phyloP scores from a whole-genome alignment of 208 protist genomes.

The Leishmania major region DNA sequence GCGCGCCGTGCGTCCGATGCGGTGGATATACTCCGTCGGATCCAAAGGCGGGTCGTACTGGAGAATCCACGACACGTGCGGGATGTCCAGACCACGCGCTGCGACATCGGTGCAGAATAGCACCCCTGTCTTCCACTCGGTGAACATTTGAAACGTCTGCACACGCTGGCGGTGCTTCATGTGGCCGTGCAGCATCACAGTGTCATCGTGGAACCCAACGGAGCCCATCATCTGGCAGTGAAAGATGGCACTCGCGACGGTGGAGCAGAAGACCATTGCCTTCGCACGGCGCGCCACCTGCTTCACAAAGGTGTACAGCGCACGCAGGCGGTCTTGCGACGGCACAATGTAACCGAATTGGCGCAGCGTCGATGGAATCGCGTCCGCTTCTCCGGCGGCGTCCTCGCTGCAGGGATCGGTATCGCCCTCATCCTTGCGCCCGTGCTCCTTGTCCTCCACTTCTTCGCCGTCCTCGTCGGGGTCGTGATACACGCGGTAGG shows the following conservation, averaged over 20 bases:
- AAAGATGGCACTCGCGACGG: constrained; percentile 97
- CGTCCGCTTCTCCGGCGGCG: constrained; percentile 40
- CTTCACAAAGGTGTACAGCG: constrained; percentile 97
- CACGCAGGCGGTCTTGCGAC: constrained; percentile 65
- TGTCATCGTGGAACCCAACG: constrained; percentile 97
- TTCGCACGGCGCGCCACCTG: constrained; percentile 95
- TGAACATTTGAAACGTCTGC: constrained; percentile 90
- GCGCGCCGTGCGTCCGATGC: constrained; percentile 96
- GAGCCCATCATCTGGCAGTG: constrained; percentile 99
- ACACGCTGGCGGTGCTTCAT: constrained; percentile 95
- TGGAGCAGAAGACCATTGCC: constrained; percentile 98
- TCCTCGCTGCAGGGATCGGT: constrained; percentile 11
- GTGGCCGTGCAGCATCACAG: constrained; percentile 96
- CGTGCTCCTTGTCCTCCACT: constrained; percentile 21
- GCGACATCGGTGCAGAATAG: constrained; percentile 96
- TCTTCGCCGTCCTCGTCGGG: constrained; percentile 17
- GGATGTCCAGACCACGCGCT: constrained; percentile 96
- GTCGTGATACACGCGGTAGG: constrained; percentile 55
- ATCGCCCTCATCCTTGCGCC: constrained; percentile 7
- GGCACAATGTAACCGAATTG: constrained; percentile 86
- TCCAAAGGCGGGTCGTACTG: constrained; percentile 98
- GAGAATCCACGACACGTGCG: constrained; percentile 96
- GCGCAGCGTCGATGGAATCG: constrained; percentile 78
- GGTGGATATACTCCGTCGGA: constrained; percentile 96
- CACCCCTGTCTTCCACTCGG: constrained; percentile 82